These are phyloP conservation scores for Candida ortonii DNA, from an alignment of 805 yeast genomes.

Conservation along the genomic window DNA sequence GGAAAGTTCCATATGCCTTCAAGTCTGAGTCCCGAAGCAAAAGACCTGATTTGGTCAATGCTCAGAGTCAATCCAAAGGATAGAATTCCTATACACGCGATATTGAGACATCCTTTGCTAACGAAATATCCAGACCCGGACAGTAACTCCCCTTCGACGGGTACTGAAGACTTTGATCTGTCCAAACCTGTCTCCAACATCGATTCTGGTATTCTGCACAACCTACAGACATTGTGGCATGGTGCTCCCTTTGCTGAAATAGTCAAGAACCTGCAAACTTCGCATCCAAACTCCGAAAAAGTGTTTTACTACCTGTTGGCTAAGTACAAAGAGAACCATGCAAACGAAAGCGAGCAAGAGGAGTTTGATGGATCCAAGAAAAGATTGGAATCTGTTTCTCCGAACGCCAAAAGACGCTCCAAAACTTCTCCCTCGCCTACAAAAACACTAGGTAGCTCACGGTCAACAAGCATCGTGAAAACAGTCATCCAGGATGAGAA, in stretches of 20 bases:
- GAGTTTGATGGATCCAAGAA: slow-evolving; percentile 18
- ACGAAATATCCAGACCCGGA: slow-evolving; percentile 48
- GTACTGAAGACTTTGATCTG: slow-evolving; percentile 25
- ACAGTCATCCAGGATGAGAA: slow-evolving; percentile 35
- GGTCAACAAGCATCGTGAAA: slow-evolving; percentile 32
- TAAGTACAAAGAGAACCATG: slow-evolving; percentile 32
- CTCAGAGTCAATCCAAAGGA: slow-evolving; percentile 66
- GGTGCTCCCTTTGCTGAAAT: slow-evolving; percentile 41
- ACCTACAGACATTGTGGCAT: slow-evolving; percentile 57
- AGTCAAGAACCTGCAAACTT: slow-evolving; percentile 25
- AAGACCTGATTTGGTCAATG: slow-evolving; percentile 62
- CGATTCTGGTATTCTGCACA: slow-evolving; percentile 50
- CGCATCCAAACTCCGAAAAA: slow-evolving; percentile 32
- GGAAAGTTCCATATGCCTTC: slow-evolving; percentile 74
- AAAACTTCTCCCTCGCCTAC: slow-evolving; percentile 13
- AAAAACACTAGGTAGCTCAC: slow-evolving; percentile 19
- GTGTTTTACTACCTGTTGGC: slow-evolving; percentile 36
- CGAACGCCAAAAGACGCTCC: slow-evolving; percentile 6
- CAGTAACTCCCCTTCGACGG: slow-evolving; percentile 12
- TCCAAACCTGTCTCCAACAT: slow-evolving; percentile 31
- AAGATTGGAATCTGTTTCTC: slow-evolving; percentile 7
- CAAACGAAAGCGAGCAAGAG: slow-evolving; percentile 11
- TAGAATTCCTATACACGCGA: slow-evolving; percentile 66
- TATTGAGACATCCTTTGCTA: slow-evolving; percentile 57
- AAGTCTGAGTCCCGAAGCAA: slow-evolving; percentile 61